A percentile compares a stretch with the other conserved stretches of the same genome.
phyloP scores from a whole-genome alignment of 169 alveolate species.

The Theileria parva region DNA sequence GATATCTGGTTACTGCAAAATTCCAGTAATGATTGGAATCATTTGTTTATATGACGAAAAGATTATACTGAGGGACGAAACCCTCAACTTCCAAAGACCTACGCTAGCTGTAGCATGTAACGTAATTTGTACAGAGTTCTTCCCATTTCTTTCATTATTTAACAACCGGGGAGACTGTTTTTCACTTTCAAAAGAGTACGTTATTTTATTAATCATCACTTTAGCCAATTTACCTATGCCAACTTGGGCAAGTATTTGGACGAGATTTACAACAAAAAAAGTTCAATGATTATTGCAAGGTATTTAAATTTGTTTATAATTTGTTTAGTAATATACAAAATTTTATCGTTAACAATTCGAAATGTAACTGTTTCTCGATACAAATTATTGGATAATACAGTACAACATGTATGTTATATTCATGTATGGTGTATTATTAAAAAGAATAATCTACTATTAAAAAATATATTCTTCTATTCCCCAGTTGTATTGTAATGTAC shows the following conservation, averaged over 20 bases:
- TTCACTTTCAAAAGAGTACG: conserved; percentile 11
- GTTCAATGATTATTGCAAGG: conserved; percentile 18
- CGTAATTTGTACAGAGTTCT: background rate
- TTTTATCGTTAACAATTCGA: conserved; percentile 17
- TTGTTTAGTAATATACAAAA: conserved; percentile 30
- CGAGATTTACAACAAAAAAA: conserved; percentile 1
- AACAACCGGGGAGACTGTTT: background rate
- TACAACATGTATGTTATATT: background rate
- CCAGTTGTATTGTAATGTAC: conserved; percentile 43
- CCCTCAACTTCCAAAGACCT: background rate
- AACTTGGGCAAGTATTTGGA: conserved; percentile 1
- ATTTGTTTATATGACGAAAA: conserved; percentile 24
- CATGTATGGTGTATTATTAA: background rate
- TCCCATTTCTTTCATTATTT: conserved; percentile 41
- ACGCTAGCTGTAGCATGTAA: conserved; percentile 44
- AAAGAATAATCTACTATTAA: conserved; percentile 1
- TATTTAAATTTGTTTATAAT: background rate
- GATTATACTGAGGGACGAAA: conserved; percentile 1
- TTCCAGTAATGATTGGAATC: background rate
- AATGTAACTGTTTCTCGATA: conserved; percentile 33
- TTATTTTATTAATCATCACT: background rate
- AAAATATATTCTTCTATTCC: conserved; percentile 51
- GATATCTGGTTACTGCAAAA: conserved; percentile 31
- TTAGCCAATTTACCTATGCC: conserved; percentile 8
- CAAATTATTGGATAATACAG: conserved; percentile 11